phyloP scores from a whole-genome alignment of 352 stramenopile genomes.

The Discostella stelligera region DNA sequence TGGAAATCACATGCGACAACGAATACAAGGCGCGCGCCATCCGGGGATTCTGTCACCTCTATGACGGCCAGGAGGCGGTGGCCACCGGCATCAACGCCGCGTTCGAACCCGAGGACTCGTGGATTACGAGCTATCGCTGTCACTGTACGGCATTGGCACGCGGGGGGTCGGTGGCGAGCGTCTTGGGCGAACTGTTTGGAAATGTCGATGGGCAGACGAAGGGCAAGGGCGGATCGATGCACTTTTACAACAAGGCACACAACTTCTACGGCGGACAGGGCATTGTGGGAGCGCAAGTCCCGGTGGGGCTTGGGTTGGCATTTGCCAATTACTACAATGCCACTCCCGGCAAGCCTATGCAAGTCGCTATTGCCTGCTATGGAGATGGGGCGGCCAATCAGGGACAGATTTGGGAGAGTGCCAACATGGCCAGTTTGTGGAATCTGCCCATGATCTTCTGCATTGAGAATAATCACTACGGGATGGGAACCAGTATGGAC shows the following conservation, averaged over 20 bases:
- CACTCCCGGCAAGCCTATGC: conserved; percentile 83
- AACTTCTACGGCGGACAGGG: conserved; percentile 98
- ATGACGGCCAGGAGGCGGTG: conserved; percentile 99
- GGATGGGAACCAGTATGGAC: conserved; percentile 98
- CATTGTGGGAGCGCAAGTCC: conserved; percentile 98
- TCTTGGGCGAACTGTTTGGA: conserved; percentile 97
- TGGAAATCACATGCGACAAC: conserved; percentile 99
- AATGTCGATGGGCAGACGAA: conserved; percentile 87
- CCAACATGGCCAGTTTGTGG: conserved; percentile 98
- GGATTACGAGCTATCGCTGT: conserved; percentile 99
- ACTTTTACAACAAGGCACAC: conserved; percentile 98
- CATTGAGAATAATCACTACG: conserved; percentile 99
- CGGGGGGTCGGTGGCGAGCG: conserved; percentile 89
- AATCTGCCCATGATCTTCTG: conserved; percentile 99
- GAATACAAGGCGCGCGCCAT: conserved; percentile 98
- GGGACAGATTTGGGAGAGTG: conserved; percentile 93
- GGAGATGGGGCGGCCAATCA: conserved; percentile 99
- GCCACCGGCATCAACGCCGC: conserved; percentile 95
- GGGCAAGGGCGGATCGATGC: conserved; percentile 98
- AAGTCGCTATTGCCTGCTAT: conserved; percentile 96
- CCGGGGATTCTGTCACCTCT: conserved; percentile 99
- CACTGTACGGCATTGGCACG: conserved; percentile 96
- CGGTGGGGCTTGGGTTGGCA: conserved; percentile 94
- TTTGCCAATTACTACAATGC: conserved; percentile 99
- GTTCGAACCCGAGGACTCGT: conserved; percentile 91